Conservation (phyloP, 2,329 filamentous ascomycete species). For the Fusarium tupiense region DNA sequence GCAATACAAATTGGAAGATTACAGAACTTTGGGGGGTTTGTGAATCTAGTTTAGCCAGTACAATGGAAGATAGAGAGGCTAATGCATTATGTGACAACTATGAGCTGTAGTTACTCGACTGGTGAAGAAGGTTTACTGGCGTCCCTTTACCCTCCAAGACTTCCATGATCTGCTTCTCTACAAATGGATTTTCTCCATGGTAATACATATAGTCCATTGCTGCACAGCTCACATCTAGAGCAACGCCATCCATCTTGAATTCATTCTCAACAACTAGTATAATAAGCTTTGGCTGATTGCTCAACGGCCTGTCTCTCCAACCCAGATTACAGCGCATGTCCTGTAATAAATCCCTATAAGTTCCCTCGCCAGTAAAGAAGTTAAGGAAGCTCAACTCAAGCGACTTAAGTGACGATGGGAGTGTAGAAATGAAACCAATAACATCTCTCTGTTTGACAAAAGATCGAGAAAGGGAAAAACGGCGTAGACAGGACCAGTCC, state of each 20-base stretch:
- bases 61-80: background rate
- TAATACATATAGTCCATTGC: background rate
- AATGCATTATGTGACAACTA: accelerated
- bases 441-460: conserved; percentile 44
- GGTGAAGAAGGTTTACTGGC: background rate
- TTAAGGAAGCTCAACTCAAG: conserved; percentile 48
- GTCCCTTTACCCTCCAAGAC: background rate
- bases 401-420: conserved; percentile 44
- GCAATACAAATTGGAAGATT: too few relatives aligned
- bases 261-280: background rate
- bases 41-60: accelerated
- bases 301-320: conserved; percentile 1
- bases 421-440: conserved; percentile 38
- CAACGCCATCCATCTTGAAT: accelerated
- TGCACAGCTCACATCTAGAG: background rate
- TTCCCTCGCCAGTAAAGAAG: conserved; percentile 23
- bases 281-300: background rate
- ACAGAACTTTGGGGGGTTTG: accelerated
- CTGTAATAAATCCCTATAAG: conserved; percentile 4
- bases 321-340: background rate
- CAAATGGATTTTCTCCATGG: conserved; percentile 4
- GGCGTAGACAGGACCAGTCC: conserved; percentile 41
- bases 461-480: conserved; percentile 47
- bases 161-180: accelerated
- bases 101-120: too few relatives aligned